Percentiles rank a stretch among this genome's conserved stretches.
Conservation (phyloP, 169 alveolate species). For the Babesia sp. region DNA sequence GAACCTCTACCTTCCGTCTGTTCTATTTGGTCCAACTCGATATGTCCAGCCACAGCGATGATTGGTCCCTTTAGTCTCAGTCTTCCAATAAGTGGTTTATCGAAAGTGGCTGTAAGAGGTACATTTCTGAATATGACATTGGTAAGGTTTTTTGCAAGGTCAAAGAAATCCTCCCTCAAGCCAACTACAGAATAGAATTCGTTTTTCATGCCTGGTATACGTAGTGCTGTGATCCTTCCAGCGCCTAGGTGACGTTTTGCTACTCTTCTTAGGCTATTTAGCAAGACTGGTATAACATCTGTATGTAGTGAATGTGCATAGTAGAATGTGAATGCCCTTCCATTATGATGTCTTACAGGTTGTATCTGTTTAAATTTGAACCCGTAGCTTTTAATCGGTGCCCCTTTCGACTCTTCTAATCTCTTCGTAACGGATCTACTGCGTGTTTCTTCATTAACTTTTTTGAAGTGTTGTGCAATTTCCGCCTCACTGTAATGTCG, state of each 20-base stretch:
- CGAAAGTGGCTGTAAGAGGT: constrained; percentile 76
- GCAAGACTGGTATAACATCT: constrained; percentile 77
- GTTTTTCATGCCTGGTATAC: constrained; percentile 80
- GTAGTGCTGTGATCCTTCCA: constrained; percentile 81
- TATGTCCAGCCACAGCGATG: constrained; percentile 86
- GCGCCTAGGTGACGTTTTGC: constrained; percentile 78
- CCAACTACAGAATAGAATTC: constrained; percentile 79
- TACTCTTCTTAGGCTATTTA: constrained; percentile 81
- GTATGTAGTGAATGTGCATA: constrained; percentile 83
- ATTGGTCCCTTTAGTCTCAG: constrained; percentile 83
- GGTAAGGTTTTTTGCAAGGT: constrained; percentile 73
- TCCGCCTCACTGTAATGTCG: constrained; percentile 57
- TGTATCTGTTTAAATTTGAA: constrained; percentile 83
- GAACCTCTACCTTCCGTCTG: constrained; percentile 66
- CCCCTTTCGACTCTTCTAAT: constrained; percentile 31
- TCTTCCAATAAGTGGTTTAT: constrained; percentile 72
- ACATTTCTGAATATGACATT: constrained; percentile 78
- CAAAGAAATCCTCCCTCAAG: constrained; percentile 78
- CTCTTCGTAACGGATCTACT: constrained; percentile 9
- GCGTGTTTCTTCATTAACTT: constrained; percentile 56
- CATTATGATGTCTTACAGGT: constrained; percentile 81
- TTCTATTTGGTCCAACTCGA: constrained; percentile 67
- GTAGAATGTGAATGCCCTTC: constrained; percentile 80
- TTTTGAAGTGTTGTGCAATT: constrained; percentile 37
- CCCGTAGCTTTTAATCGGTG: constrained; percentile 74